Base-by-base conservation (phyloP, 495 filamentous ascomycete genomes). In the Letharia columbiana region DNA sequence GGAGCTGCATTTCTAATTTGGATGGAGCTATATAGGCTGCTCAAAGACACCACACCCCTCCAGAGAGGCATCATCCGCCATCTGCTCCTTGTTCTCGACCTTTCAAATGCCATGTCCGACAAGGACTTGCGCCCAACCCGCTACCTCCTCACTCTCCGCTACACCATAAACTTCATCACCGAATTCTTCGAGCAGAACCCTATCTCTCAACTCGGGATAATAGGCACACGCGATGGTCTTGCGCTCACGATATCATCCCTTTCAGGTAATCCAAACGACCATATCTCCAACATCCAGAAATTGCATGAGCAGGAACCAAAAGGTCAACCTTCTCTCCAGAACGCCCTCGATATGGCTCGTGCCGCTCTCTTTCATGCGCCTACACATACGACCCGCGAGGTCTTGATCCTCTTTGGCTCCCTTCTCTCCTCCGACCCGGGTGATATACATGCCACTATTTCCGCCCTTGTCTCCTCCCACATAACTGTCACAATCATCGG, bases 121-220 rank as follows among this genome's bases (percentile, higher is more conserved):
- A 98, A 97, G 75, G 94, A 98, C 70, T 80, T 98, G 42, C 85
- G 91, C 18, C 94, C 94, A 9, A 96, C 84, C 28, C 84, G 93
- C 42, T 91, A 93, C 74, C 82, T 91, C 52, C 81, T 96, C 47
- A 87, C 87, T 12, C 82, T 97, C 66, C 87, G 87, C 69, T 95
- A 92, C 78, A 89, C 92, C 57, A 83, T 88, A 67, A 88, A 90
- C 66, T 98, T 96, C 74, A 88, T 97, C 47, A 83, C 86, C 57
- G 95, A 97, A 70, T 98, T 91, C 77, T 98, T 98, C 74, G 93
- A 97, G 75, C 94, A 98, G 75, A 98, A 98, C 67, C 94, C 94
- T n/a, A 98, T 98, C 74, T 94, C 91, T 40, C 95, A 98, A 73
- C 81, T 98, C 47, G 91, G 89, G 18, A 86, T 98, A 33, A 78